phyloP scores from a whole-genome alignment of 1,139 yeast species.

The Geotrichum aggregatum region DNA sequence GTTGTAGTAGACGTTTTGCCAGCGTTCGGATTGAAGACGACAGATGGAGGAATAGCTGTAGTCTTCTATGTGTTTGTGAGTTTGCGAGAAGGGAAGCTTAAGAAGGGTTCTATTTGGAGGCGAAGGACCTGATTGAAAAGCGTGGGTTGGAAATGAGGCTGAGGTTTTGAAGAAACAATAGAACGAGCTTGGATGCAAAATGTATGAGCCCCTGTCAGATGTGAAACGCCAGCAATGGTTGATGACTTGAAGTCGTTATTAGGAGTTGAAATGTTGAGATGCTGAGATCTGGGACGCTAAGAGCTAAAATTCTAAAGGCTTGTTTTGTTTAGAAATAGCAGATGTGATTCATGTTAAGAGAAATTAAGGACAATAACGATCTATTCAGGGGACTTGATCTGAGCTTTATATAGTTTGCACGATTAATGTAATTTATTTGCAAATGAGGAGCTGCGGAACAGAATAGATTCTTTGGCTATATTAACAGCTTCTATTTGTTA shows the following conservation, averaged over 20 bases:
- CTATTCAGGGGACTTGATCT: background rate
- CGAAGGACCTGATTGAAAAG: no score
- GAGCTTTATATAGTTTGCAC: slow-evolving; percentile 1
- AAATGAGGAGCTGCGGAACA: no score
- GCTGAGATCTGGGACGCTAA: no score
- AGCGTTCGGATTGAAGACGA: slow-evolving; percentile 3
- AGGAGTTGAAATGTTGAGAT: no score
- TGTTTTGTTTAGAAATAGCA: background rate
- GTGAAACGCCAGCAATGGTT: background rate
- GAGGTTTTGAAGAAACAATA: background rate
- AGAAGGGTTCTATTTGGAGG: background rate
- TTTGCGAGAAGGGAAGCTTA: background rate
- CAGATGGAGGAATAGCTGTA: background rate
- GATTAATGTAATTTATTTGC: no score
- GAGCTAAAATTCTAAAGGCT: no score
- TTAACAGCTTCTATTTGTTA: no score
- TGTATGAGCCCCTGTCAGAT: background rate
- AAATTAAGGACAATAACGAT: no score
- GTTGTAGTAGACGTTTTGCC: slow-evolving; percentile 8
- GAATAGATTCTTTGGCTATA: no score
- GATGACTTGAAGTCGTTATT: slow-evolving; percentile 1
- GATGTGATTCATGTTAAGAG: no score
- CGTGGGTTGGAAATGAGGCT: background rate
- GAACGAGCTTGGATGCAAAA: background rate
- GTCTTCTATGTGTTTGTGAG: background rate